Conservation (phyloP, 1,139 yeast genomes). For the Blastobotrys serpentis region DNA sequence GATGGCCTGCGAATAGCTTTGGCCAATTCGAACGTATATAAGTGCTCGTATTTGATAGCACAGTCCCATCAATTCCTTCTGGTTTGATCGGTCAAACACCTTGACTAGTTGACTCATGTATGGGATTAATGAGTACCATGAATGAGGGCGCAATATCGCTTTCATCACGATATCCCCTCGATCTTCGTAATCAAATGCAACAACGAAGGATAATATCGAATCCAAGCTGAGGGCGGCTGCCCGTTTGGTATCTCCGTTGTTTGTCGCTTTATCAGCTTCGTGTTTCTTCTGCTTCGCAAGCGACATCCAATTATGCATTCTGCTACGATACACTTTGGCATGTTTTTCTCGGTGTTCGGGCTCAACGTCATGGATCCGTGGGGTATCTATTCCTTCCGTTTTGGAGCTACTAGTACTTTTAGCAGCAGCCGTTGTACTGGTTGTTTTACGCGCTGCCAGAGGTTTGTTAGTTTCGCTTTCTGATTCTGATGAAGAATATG, state of each 20-base stretch:
- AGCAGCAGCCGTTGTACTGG: not conserved
- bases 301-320: conserved; percentile 36
- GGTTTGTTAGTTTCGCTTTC: conserved; percentile 22
- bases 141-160: conserved; percentile 31
- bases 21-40: conserved; percentile 36
- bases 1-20: conserved; percentile 12
- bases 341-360: conserved; percentile 31
- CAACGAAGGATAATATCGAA: conserved; percentile 39
- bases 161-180: conserved; percentile 32
- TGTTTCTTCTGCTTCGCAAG: conserved; percentile 38
- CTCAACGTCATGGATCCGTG: conserved; percentile 6
- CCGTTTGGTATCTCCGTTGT: conserved; percentile 27
- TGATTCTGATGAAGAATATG: conserved; percentile 22
- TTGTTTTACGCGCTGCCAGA: conserved; percentile 10
- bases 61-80: conserved; percentile 33
- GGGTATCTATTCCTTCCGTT: conserved; percentile 5
- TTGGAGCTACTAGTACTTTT: not conserved
- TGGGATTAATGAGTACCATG: conserved; percentile 42
- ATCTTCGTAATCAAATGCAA: conserved; percentile 44
- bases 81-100: conserved; percentile 26
- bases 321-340: conserved; percentile 27
- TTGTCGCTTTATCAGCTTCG: conserved; percentile 36
- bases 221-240: conserved; percentile 39
- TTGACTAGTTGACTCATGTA: conserved; percentile 34
- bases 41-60: conserved; percentile 41